Base-by-base conservation (phyloP, 345 rosid species). In the Arabidopsis arenosa region DNA sequence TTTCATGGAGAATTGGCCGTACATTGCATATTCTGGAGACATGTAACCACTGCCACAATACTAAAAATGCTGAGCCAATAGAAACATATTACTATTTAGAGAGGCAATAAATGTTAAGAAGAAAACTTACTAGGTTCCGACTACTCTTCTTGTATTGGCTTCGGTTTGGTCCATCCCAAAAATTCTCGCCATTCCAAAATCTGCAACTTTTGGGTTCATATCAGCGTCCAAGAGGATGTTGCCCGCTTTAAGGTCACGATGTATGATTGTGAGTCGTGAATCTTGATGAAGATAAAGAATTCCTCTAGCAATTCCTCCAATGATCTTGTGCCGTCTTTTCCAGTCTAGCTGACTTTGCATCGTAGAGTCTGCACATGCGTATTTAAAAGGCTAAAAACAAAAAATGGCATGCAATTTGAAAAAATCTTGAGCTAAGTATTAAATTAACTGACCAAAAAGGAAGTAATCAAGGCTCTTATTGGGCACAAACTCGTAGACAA, bases 41-140 rank as follows among this genome's bases (percentile, higher is more conserved):
- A 80, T 83, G 54, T 83, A 83, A 55, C 82, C 84, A 44, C 80
- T 83, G 33, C 5, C n/a, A 72, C 4, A 37, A 32, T 33, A 32
- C 10, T 32, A 0, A 5, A 26, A n/a, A 5, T n/a, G n/a, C n/a
- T 5, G 5, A 45, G 26, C 43, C 0, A 2, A 45, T n/a, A 28
- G 3, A 63, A 30, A 14, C 30, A 59, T 12, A 36, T 5, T 59
- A 9, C 14, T 1, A 2, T 36, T 1, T 4, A 15, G 3, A 14
- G 5, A 23, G 14, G 14, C 9, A 59, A 17, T 9, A 5, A 17
- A 36, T 36, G 7, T 13, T 9, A 60, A 7, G n/a, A n/a, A n/a
- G n/a, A n/a, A n/a, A n/a, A n/a, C 79, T 81, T 83, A 88, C 96
- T 55, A 82, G 30, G 96, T 88, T 48, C 90, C 90, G 0, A 83